Conservation (phyloP, 1,139 yeast species). For the Yamadazyma triangularis region DNA sequence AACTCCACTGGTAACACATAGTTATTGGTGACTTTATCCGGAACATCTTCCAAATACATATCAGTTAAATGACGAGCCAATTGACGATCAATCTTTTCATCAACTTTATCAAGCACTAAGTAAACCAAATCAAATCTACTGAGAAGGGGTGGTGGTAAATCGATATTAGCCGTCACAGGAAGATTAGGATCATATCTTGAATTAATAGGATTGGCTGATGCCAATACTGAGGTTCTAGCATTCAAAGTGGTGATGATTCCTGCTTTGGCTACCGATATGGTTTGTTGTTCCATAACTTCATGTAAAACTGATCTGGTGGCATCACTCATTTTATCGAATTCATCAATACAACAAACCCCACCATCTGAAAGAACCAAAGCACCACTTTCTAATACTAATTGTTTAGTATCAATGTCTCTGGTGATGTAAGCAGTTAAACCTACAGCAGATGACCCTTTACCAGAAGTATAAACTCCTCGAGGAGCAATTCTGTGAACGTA, state of each 20-base stretch:
- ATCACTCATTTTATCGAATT: slow-evolving; percentile 96
- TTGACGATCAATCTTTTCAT: slow-evolving; percentile 77
- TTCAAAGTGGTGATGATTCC: slow-evolving; percentile 95
- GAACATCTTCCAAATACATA: slow-evolving; percentile 86
- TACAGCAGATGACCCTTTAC: slow-evolving; percentile 98
- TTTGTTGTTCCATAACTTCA: slow-evolving; percentile 99
- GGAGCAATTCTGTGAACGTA: slow-evolving; percentile 98
- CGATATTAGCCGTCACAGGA: slow-evolving; percentile 93
- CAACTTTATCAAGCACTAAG: slow-evolving; percentile 86
- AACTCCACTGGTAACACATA: slow-evolving; percentile 83
- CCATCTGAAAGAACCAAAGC: slow-evolving; percentile 97
- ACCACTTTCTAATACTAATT: slow-evolving; percentile 90
- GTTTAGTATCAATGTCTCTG: slow-evolving; percentile 89
- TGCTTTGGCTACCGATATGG: slow-evolving; percentile 96
- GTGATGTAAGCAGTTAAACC: slow-evolving; percentile 97
- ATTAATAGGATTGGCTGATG: slow-evolving; percentile 97
- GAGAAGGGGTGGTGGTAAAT: slow-evolving; percentile 90
- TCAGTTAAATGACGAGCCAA: slow-evolving; percentile 87
- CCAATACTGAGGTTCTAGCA: slow-evolving; percentile 92
- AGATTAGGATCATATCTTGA: slow-evolving; percentile 89
- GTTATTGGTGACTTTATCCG: slow-evolving; percentile 61
- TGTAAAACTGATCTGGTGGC: slow-evolving; percentile 91
- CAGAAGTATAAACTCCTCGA: slow-evolving; percentile 95
- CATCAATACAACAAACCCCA: slow-evolving; percentile 98
- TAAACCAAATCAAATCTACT: slow-evolving; percentile 95